Percentiles rank a stretch among this genome's conserved stretches.
phyloP scores from a whole-genome alignment of 139 green algal genomes.

The Monoraphidium neglectum region DNA sequence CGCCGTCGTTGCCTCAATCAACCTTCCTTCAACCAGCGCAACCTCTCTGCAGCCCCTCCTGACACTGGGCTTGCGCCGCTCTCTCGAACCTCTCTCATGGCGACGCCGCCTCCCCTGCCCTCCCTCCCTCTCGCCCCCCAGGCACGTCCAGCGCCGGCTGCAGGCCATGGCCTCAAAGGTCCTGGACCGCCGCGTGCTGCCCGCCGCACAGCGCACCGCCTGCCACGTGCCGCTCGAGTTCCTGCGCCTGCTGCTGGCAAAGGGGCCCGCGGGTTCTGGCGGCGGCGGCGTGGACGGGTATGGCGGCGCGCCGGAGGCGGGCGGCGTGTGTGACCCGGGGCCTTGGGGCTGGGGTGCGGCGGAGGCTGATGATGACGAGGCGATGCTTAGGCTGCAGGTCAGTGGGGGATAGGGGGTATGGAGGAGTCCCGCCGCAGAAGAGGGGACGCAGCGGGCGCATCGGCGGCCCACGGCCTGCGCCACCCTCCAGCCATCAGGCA shows the following conservation, averaged over 20 bases:
- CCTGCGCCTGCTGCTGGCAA: constrained; percentile 48
- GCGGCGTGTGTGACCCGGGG: no score
- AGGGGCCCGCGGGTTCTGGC: background rate
- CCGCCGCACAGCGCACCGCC: constrained; percentile 45
- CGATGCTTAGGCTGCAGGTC: constrained; percentile 14
- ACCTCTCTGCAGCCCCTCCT: background rate
- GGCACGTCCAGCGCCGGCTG: constrained; percentile 19
- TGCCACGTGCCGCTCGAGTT: constrained; percentile 57
- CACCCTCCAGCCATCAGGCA: background rate
- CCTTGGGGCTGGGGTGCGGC: background rate
- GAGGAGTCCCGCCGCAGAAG: background rate
- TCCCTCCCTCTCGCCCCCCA: background rate
- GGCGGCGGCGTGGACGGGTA: no score
- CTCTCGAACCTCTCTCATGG: background rate
- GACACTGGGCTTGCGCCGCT: background rate
- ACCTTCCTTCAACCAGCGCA: background rate
- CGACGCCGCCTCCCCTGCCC: constrained; percentile 2
- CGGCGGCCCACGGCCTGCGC: no score
- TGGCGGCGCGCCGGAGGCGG: no score
- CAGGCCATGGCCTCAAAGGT: constrained; percentile 10
- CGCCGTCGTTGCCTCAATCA: background rate
- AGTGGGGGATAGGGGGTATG: background rate
- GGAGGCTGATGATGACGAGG: background rate
- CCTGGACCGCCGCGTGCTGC: constrained; percentile 48
- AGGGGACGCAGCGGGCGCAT: background rate